Conservation (phyloP, 148 eudicot species). For the Talinum fruticosum region DNA sequence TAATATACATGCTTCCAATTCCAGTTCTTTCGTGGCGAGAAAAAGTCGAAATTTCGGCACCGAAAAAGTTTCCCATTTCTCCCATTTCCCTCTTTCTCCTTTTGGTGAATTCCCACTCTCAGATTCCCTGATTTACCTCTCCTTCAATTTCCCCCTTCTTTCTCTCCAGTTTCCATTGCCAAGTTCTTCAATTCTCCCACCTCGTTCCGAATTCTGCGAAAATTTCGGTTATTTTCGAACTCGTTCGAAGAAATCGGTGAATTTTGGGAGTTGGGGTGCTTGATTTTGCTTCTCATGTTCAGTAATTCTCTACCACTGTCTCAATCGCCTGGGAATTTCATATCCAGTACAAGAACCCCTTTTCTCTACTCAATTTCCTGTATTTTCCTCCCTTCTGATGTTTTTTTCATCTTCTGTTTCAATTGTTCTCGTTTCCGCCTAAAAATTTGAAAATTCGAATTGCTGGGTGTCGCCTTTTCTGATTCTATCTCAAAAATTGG, state of each 20-base stretch:
- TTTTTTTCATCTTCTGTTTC: conserved; percentile 39
- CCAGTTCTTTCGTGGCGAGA: not conserved
- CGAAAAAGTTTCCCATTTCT: not conserved
- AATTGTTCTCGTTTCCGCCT: conserved; percentile 64
- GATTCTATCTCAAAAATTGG: not conserved
- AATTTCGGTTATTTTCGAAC: not conserved
- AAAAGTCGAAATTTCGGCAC: conserved; percentile 19
- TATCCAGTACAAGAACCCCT: conserved; percentile 19
- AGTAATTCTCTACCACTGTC: conserved; percentile 29
- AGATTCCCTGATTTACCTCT: conserved; percentile 4
- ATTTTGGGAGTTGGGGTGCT: conserved; percentile 19
- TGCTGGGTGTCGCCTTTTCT: not conserved
- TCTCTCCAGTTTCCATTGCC: conserved; percentile 1
- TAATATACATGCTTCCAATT: conserved; percentile 2
- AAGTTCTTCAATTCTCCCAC: not conserved
- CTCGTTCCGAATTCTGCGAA: not conserved
- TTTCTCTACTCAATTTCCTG: conserved; percentile 11
- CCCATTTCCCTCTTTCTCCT: not conserved
- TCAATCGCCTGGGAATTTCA: conserved; percentile 36
- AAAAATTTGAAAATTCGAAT: conserved; percentile 37
- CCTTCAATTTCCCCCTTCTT: not conserved
- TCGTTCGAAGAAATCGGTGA: not conserved
- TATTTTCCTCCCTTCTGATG: conserved; percentile 19
- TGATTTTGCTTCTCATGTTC: conserved; percentile 53
- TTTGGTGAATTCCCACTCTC: conserved; percentile 10